Percentiles rank a stretch among this genome's conserved stretches.
phyloP scores from a whole-genome alignment of 768 basidiomycete species.

The Auricularia sp. region DNA sequence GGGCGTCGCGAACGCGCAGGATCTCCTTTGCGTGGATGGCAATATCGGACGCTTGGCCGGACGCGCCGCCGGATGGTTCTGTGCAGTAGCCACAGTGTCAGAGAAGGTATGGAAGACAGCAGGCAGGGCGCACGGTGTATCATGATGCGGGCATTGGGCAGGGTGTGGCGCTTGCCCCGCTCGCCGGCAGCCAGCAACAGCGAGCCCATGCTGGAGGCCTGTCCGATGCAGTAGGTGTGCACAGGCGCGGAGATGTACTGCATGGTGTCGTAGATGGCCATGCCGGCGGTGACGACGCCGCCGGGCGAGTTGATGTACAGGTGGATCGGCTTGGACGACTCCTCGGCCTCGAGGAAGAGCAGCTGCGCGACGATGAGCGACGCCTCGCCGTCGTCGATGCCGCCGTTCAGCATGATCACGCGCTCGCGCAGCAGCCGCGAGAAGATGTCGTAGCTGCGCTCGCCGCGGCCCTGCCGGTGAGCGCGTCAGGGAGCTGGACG shows the following conservation, averaged over 20 bases:
- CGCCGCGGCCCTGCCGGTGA: conserved; percentile 57
- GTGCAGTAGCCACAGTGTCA: conserved; percentile 3
- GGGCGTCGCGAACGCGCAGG: conserved; percentile 68
- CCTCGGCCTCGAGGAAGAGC: conserved; percentile 92
- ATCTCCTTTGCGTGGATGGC: conserved; percentile 98
- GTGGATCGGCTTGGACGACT: conserved; percentile 88
- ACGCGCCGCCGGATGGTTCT: conserved; percentile 96
- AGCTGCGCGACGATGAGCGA: conserved; percentile 85
- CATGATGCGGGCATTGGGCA: conserved; percentile 95
- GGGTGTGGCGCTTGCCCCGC: conserved; percentile 80
- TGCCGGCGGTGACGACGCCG: conserved; percentile 88
- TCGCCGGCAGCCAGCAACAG: conserved; percentile 83
- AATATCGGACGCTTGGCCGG: conserved; percentile 92
- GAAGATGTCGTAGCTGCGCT: conserved; percentile 92
- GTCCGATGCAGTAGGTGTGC: conserved; percentile 92
- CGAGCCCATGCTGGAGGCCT: conserved; percentile 95
- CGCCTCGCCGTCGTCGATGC: conserved; percentile 88
- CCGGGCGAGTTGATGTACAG: conserved; percentile 96
- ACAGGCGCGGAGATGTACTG: conserved; percentile 92
- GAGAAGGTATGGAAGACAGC: background rate
- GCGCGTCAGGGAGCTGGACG: conserved; percentile 8
- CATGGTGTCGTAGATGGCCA: conserved; percentile 90
- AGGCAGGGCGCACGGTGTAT: conserved; percentile 71
- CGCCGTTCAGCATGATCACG: conserved; percentile 88
- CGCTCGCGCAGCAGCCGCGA: conserved; percentile 86